Evolutionary conservation across 805 yeast species (phyloP).

Genomic region (Kodamaea neixiangensis): DNA sequence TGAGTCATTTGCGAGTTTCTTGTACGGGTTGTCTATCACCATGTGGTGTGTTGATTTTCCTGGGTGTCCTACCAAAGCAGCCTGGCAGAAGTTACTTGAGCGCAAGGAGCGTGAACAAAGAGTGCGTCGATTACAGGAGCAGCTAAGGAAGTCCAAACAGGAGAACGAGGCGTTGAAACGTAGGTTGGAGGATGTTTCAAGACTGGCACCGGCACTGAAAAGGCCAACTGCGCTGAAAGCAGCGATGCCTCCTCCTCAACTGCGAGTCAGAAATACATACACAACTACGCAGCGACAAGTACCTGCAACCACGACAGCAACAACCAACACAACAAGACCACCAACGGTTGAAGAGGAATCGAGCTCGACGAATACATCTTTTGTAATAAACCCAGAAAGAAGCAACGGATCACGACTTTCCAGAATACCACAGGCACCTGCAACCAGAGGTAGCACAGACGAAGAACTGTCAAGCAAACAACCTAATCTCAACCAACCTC

Average conservation of each 20-base stretch:
- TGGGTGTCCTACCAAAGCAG: conserved; percentile 37
- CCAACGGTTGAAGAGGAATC: conserved; percentile 23
- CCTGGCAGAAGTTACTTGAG: conserved; percentile 32
- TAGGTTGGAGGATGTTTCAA: conserved; percentile 14
- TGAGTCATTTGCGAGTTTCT: conserved; percentile 73
- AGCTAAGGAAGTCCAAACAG: conserved; percentile 21
- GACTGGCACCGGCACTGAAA: background rate
- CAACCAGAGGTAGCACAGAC: background rate
- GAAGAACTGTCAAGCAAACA: conserved; percentile 10
- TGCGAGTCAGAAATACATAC: background rate
- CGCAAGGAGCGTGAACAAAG: conserved; percentile 16
- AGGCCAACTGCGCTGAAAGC: background rate
- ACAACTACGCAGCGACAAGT: background rate
- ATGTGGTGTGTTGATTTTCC: conserved; percentile 86
- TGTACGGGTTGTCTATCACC: conserved; percentile 79
- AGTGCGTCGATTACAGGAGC: conserved; percentile 20
- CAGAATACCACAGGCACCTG: conserved; percentile 23
- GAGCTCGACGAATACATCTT: conserved; percentile 19
- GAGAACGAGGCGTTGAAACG: conserved; percentile 27
- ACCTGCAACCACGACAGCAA: background rate
- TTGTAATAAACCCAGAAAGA: conserved; percentile 26
- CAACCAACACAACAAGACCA: background rate
- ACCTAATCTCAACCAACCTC: conserved; percentile 47
- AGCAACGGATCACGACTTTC: conserved; percentile 12
- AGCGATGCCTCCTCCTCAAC: conserved; percentile 3